Evolutionary conservation across 2,329 filamentous ascomycete genomes (phyloP), one percentile per base, ranked within the genome.

Genomic region (Ustulina deusta): DNA sequence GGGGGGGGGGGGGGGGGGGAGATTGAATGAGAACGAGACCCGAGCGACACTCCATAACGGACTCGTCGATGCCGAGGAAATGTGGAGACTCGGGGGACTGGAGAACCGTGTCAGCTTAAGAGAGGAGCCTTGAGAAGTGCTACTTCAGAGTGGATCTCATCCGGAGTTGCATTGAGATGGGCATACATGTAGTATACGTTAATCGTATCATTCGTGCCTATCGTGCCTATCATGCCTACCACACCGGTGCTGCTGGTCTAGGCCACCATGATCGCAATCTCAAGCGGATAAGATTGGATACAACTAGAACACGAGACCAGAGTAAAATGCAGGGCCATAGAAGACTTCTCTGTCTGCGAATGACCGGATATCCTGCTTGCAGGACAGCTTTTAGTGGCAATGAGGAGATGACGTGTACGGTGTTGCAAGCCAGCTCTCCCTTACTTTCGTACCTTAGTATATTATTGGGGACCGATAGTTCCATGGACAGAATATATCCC

Each of bases 391-490:
- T 46, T 4, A 36, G 51, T 56, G 63, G 49, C 57, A 48, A 57
- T 4, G 11, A 65, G 25, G 49, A n/a, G 42, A 52, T 61, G 63
- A 65, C 57, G 51, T 61, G 54, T 56, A 56, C 36, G 54, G 36
- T 17, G 32, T 56, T 61, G 63, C 56, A 29, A 55, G 49, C 40
- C 20, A 46, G 42, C 10, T 34, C 25, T 59, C 22, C 22, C 27
- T 49, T 56, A 15, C 29, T 25, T 29, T 40, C 20, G 29, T 4
- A 49, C n/a, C 10, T 40, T 1, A 11, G 10, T 17, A 25, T 15
- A 44, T n/a, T 10, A 57, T 54, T 62, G 58, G 46, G 51, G 63
- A 44, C 51, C 34, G 15, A 40, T 6, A 46, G 52, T 57, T 57
- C 42, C 22, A 52, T 20, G 38, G 27, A 38, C 29, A 9, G 4